Conservation (phyloP, 768 basidiomycete species). For the Leccinellum albellum region DNA sequence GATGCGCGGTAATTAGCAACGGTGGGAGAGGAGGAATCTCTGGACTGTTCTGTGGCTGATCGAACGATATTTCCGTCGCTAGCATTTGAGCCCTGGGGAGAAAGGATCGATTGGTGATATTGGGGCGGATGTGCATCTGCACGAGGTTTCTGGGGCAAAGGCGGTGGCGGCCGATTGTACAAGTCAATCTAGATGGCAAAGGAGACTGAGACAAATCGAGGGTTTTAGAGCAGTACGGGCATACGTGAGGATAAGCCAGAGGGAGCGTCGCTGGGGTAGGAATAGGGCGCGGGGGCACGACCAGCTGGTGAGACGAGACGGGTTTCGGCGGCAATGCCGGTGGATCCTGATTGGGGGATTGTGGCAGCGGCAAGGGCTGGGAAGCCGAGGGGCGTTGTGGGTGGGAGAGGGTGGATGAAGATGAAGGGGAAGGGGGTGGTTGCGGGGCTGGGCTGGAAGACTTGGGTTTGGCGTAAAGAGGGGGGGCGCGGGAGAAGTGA, state of each 20-base stretch:
- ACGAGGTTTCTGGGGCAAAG: constrained; percentile 25
- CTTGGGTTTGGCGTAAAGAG: constrained; percentile 83
- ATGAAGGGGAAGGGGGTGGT: constrained; percentile 15
- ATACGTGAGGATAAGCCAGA: constrained; percentile 18
- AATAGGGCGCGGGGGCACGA: constrained; percentile 17
- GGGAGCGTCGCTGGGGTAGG: constrained; percentile 5
- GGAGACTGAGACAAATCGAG: not conserved
- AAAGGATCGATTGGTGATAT: constrained; percentile 22
- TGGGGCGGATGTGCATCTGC: constrained; percentile 24
- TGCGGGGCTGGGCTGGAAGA: constrained; percentile 23
- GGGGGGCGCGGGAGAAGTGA: constrained; percentile 81
- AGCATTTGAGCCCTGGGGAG: constrained; percentile 13
- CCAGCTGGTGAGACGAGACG: constrained; percentile 11
- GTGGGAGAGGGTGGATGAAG: constrained; percentile 13
- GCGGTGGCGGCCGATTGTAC: constrained; percentile 36
- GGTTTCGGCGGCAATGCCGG: constrained; percentile 42
- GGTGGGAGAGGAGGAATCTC: constrained; percentile 19
- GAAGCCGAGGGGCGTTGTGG: constrained; percentile 14
- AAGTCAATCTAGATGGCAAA: constrained; percentile 20
- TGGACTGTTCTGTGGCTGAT: constrained; percentile 18
- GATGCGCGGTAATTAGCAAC: constrained; percentile 27
- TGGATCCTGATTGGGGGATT: constrained; percentile 24
- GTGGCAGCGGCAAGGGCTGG: constrained; percentile 20
- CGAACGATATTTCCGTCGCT: constrained; percentile 18
- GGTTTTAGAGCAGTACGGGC: constrained; percentile 5